Percentiles rank a stretch among this genome's conserved stretches.
Evolutionary conservation across 139 green algal genomes (phyloP).

Genomic region (Yamagishiella unicocca): DNA sequence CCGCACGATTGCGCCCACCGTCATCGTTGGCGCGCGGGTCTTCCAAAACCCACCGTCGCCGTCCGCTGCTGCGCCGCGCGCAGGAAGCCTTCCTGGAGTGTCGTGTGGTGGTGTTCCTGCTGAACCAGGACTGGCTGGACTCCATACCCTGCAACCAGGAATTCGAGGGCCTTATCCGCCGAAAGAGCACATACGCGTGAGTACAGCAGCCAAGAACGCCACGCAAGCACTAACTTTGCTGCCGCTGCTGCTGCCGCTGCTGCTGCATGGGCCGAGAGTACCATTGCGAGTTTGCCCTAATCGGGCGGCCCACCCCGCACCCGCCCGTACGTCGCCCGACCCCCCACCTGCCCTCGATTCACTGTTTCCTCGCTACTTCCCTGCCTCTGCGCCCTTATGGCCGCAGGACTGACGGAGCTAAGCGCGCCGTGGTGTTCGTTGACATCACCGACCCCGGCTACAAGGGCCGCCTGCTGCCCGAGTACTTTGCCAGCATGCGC

Average conservation of each 20-base stretch:
- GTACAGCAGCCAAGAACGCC: not conserved
- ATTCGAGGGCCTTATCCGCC: slow-evolving; percentile 29
- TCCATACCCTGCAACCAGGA: slow-evolving; percentile 49
- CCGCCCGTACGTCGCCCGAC: too few species aligned
- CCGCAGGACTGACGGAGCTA: not conserved
- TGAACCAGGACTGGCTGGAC: slow-evolving; percentile 49
- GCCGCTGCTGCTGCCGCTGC: too few species aligned
- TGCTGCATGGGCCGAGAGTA: too few species aligned
- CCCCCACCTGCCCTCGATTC: not conserved
- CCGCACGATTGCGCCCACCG: too few species aligned
- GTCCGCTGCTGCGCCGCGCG: too few species aligned
- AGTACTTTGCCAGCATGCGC: slow-evolving; percentile 1
- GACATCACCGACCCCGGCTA: slow-evolving; percentile 42
- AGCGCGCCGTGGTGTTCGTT: slow-evolving; percentile 26
- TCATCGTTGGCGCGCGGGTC: too few species aligned
- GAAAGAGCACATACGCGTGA: not conserved
- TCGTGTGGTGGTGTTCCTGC: slow-evolving; percentile 40
- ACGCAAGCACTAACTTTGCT: not conserved
- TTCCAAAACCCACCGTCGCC: too few species aligned
- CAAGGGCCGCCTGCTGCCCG: slow-evolving; percentile 13
- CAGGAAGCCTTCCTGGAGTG: slow-evolving; percentile 38
- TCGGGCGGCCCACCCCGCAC: too few species aligned
- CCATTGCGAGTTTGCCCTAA: too few species aligned
- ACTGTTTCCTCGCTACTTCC: not conserved
- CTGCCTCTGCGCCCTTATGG: not conserved